phyloP scores from a whole-genome alignment of 805 yeast genomes.

The Jamesozyma piceae region DNA sequence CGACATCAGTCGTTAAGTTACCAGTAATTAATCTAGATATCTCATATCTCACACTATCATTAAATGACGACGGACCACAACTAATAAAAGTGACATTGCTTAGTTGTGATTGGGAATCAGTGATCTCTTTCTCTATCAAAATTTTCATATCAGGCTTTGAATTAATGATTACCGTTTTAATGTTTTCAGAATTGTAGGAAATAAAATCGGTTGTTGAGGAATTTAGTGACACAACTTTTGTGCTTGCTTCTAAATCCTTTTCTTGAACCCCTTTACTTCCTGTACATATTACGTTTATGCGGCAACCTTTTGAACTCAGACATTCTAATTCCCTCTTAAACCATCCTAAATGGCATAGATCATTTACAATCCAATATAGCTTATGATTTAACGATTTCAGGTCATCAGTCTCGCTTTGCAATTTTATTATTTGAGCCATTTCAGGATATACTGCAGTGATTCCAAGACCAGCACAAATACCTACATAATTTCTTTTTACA shows the following conservation, averaged over 20 bases:
- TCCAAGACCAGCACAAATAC: constrained; percentile 46
- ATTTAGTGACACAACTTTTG: neutral
- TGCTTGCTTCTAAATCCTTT: constrained; percentile 3
- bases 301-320: constrained; percentile 26
- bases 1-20: constrained; percentile 22
- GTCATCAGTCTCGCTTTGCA: constrained; percentile 6
- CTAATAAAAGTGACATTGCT: constrained; percentile 46
- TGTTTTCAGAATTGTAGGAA: neutral
- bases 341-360: constrained; percentile 42
- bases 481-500: constrained; percentile 33
- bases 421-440: constrained; percentile 25
- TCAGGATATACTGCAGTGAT: constrained; percentile 43
- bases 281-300: constrained; percentile 12
- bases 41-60: constrained; percentile 44
- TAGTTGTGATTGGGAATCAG: constrained; percentile 23
- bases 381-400: constrained; percentile 23
- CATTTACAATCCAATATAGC: constrained; percentile 57
- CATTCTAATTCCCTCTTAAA: constrained; percentile 35
- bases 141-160: constrained; percentile 38
- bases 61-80: constrained; percentile 57
- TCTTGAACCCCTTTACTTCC: neutral
- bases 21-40: constrained; percentile 34
- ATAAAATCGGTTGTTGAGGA: neutral
- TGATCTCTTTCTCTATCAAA: constrained; percentile 32
- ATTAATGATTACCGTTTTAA: neutral